Base-by-base conservation (phyloP, 441 rosid species). In the Populus hybrid region DNA sequence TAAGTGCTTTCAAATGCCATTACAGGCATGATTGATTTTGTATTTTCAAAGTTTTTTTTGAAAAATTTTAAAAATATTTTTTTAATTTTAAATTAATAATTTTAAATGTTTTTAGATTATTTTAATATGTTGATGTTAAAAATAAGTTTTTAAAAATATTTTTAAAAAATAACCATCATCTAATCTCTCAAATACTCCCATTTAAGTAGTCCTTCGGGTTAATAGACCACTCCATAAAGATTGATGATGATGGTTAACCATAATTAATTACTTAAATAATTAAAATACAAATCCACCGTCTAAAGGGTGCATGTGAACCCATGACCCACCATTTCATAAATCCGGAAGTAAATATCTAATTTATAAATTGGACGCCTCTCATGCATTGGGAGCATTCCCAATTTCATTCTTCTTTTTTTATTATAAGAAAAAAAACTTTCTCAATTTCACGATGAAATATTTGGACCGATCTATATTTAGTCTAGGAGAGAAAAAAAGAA, bases 261-360 rank as follows among this genome's bases (percentile, higher is more conserved):
- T 61, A 72, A 16, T 72, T 50, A 72, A 28, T 26, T 29, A 18
- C 7, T 20, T 7, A 64, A 6, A 35, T 11, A 65, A 64, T 23
- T 5, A 6, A 73, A 63, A 53, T 3, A 8, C 35, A 31, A 65
- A 20, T 77, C 36, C 67, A 31, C 38, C 14, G 28, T 45, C 67
- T 56, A 56, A 66, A 7, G 11, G 9, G 63, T 68, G 40, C 81
- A 78, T 68, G 81, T 78, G 81, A 78, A 8, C 31, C 63, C 2
- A 24, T 26, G 81, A 59, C 69, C 77, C 81, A 56, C 77, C 14
- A 11, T 9, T n/a, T 53, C n/a, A 14, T 2, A 0, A 72, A 21
- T 31, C 67, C 6, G 6, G 3, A 71, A 29, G 28, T 1, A 31
- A 76, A 18, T 38, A 59, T 59, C n/a, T 50, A 69, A 56, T 18